A percentile compares a stretch with the other conserved stretches of the same genome.
Evolutionary conservation across 2,329 filamentous ascomycete species (phyloP).

Genomic region (Stagonosporopsis rhizophila): DNA sequence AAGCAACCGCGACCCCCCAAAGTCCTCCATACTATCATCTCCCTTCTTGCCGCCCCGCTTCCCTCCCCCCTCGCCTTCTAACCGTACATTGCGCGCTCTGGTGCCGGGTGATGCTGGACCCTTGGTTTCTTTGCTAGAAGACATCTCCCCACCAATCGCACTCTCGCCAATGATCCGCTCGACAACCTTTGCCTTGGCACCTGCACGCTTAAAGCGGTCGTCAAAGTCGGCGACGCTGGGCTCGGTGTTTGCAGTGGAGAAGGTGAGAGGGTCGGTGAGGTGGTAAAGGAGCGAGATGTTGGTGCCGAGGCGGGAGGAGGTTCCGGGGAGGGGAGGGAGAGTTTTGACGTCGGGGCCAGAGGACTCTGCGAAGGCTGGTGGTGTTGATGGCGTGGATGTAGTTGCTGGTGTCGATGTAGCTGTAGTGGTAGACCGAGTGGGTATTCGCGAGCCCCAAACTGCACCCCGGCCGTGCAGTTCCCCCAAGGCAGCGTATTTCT

Average conservation of each 20-base stretch:
- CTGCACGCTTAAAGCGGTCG: slow-evolving; percentile 81
- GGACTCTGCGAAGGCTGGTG: too few relatives aligned
- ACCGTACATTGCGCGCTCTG: slow-evolving; percentile 17
- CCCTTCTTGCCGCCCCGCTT: slow-evolving; percentile 26
- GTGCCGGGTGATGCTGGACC: neutral
- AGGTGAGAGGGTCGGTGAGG: slow-evolving; percentile 77
- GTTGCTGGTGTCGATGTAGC: neutral
- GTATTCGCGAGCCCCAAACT: slow-evolving; percentile 80
- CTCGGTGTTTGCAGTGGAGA: slow-evolving; percentile 84
- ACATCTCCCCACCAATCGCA: neutral
- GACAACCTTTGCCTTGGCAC: slow-evolving; percentile 84
- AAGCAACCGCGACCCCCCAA: slow-evolving; percentile 37
- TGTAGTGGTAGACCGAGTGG: neutral
- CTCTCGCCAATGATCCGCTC: slow-evolving; percentile 68
- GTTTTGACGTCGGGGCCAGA: neutral
- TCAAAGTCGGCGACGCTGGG: slow-evolving; percentile 92
- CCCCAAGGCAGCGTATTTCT: slow-evolving; percentile 86
- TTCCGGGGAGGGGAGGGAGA: neutral
- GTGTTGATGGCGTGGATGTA: too few relatives aligned
- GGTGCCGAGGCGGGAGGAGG: slow-evolving; percentile 68
- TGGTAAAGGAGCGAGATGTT: slow-evolving; percentile 79
- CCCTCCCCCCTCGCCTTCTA: slow-evolving; percentile 20
- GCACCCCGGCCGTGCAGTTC: slow-evolving; percentile 77
- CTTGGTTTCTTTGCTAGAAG: slow-evolving; percentile 36
- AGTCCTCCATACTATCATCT: slow-evolving; percentile 46